Base-by-base conservation (phyloP, 2,329 filamentous ascomycete genomes). In the Whalleya microplaca region DNA sequence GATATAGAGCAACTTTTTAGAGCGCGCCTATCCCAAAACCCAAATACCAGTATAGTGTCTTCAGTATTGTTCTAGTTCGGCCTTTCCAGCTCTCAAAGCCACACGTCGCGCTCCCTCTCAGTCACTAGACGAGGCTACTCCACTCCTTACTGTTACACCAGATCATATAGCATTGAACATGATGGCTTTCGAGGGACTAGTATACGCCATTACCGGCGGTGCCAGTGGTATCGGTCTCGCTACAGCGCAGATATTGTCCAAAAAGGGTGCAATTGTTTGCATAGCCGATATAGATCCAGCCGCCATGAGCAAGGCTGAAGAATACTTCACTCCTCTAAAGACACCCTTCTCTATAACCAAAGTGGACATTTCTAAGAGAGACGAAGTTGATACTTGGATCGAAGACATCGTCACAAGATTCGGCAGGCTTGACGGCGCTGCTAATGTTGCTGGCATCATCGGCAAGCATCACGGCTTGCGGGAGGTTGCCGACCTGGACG, bases 361-460 rank as follows among this genome's bases (percentile, higher is more conserved):
- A 29, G 76, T 84, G 20, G 80, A 84, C 56, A 72, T 84, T 16
- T 78, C 77, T 27, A 74, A 77, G 50, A 73, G 75, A 47, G 64
- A 69, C 4, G 72, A 82, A 23, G 82, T 84, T 9, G 79, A 85
- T 27, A 64, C 64, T 19, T 84, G 82, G 82, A 76, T 83, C 45
- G 69, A 72, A 6, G 69, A 67, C 46, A 75, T 78, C 10, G 67
- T 84, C n/a, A 63, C 72, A n/a, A 73, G 73, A 29, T 81, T 81
- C 50, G 83, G 82, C 3, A 76, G 76, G 49, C 75, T 85, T 8
- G 79, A 84, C 62, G 78, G 81, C 3, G 80, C 82, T 19, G 82
- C 79, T 10, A 85, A 86, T 51, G 75, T 82, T 8, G 84, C 84
- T 3, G 80, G 81, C 43, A 65, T 76, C 43, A 78, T 80, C 59